These are phyloP conservation scores for Aspergillus ochraceus DNA, from an alignment of 2,329 filamentous ascomycete genomes.

Conservation along the genomic window DNA sequence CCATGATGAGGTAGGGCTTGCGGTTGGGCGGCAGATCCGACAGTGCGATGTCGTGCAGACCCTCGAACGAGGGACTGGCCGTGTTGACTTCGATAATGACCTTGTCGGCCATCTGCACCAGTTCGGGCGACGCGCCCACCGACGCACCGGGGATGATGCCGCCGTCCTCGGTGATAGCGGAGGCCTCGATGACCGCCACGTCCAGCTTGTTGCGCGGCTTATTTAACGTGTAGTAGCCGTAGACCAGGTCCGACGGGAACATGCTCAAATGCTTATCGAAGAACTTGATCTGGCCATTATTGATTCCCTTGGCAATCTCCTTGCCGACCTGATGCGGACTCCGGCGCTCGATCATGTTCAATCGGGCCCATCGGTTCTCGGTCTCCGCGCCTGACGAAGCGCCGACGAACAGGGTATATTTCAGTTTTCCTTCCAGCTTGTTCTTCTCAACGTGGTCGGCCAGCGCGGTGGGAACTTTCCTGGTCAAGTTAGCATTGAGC, in stretches of 20 bases:
- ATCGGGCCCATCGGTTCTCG: constrained; percentile 83
- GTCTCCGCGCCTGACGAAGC: constrained; percentile 89
- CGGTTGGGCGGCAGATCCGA: constrained; percentile 77
- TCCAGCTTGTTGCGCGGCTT: constrained; percentile 73
- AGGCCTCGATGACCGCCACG: constrained; percentile 81
- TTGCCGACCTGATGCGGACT: constrained; percentile 88
- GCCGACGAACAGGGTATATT: constrained; percentile 84
- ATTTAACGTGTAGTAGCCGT: constrained; percentile 83
- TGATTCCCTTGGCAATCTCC: constrained; percentile 86
- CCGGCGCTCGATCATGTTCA: constrained; percentile 87
- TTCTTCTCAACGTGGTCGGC: constrained; percentile 90
- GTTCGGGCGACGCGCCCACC: constrained; percentile 80
- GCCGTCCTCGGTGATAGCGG: constrained; percentile 82
- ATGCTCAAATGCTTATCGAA: constrained; percentile 93
- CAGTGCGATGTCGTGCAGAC: constrained; percentile 87
- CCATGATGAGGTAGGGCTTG: constrained; percentile 84
- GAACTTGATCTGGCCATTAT: constrained; percentile 83
- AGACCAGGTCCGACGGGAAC: constrained; percentile 85
- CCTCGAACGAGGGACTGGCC: constrained; percentile 77
- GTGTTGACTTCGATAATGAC: constrained; percentile 94
- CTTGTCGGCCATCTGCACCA: constrained; percentile 90
- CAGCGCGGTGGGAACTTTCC: constrained; percentile 78
- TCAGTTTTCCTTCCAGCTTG: constrained; percentile 76
- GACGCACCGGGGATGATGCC: constrained; percentile 85
- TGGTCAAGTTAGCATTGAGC: constrained; percentile 33